Percentiles rank a stretch among this genome's conserved stretches.
phyloP scores from a whole-genome alignment of 495 filamentous ascomycete species.

The Lophiotrema nucula region DNA sequence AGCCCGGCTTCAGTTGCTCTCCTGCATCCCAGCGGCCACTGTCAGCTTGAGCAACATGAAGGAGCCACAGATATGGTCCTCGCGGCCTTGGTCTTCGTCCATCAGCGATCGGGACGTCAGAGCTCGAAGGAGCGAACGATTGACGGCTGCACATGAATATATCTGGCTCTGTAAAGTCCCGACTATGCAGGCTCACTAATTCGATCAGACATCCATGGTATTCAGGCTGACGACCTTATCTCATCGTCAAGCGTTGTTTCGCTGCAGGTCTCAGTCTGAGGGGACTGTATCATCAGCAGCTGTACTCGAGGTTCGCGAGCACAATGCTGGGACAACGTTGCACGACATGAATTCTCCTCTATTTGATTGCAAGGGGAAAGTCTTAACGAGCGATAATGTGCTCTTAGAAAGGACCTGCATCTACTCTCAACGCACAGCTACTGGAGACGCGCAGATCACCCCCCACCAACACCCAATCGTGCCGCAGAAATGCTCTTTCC shows the following conservation, averaged over 20 bases:
- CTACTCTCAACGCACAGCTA: slow-evolving; percentile 4
- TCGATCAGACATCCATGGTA: too few species aligned
- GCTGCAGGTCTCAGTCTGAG: too few species aligned
- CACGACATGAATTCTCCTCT: slow-evolving; percentile 18
- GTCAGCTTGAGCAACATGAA: slow-evolving; percentile 6
- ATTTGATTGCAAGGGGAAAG: neutral
- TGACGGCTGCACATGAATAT: too few species aligned
- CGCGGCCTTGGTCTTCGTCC: too few species aligned
- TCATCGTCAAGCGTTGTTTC: neutral
- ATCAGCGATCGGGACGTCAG: too few species aligned
- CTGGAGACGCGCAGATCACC: slow-evolving; percentile 22
- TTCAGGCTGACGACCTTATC: neutral
- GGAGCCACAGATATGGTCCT: too few species aligned
- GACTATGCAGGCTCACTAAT: too few species aligned
- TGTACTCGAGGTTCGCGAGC: neutral
- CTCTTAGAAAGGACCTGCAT: slow-evolving; percentile 22
- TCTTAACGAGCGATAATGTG: neutral
- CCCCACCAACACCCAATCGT: slow-evolving; percentile 13
- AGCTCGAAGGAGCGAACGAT: too few species aligned
- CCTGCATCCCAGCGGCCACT: neutral
- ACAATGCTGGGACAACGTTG: too few species aligned
- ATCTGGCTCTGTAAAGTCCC: too few species aligned
- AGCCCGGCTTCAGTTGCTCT: neutral
- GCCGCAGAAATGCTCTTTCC: neutral
- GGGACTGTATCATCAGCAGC: too few species aligned